phyloP scores from a whole-genome alignment of 164 flowering plant species.

The Santalum album region DNA sequence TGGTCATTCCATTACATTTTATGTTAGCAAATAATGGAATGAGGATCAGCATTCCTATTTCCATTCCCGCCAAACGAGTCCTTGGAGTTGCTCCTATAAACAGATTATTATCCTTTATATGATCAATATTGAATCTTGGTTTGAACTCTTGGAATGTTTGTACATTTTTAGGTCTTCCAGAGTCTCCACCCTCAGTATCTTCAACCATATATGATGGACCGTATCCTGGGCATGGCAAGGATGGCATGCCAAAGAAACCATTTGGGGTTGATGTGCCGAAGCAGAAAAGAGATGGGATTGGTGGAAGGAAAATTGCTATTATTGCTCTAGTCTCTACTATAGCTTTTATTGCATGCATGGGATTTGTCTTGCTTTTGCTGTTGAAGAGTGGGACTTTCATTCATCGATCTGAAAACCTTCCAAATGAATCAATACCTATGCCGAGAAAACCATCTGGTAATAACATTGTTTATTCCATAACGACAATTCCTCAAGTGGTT shows the following conservation, averaged over 20 bases:
- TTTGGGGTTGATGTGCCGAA: constrained; percentile 48
- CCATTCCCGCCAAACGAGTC: too few relatives aligned
- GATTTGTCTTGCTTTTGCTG: constrained; percentile 26
- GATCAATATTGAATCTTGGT: not conserved
- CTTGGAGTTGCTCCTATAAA: not conserved
- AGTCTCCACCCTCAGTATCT: constrained; percentile 42
- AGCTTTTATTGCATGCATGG: constrained; percentile 29
- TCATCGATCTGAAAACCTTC: constrained; percentile 12
- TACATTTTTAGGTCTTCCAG: constrained; percentile 55
- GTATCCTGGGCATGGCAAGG: constrained; percentile 15
- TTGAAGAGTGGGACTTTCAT: constrained; percentile 16
- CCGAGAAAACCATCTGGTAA: constrained; percentile 33
- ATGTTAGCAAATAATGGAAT: too few relatives aligned
- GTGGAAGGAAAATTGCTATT: constrained; percentile 22
- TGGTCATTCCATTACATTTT: too few relatives aligned
- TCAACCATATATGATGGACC: constrained; percentile 20
- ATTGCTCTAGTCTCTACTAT: constrained; percentile 33
- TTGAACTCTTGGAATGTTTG: constrained; percentile 4
- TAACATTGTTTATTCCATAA: too few relatives aligned
- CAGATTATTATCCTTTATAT: not conserved
- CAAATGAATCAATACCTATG: constrained; percentile 13
- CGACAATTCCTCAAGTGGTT: too few relatives aligned
- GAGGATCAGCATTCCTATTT: too few relatives aligned
- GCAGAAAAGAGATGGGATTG: constrained; percentile 16
- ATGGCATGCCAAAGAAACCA: constrained; percentile 36